phyloP scores from a whole-genome alignment of 768 basidiomycete species.

The Tephrocybe sp. region DNA sequence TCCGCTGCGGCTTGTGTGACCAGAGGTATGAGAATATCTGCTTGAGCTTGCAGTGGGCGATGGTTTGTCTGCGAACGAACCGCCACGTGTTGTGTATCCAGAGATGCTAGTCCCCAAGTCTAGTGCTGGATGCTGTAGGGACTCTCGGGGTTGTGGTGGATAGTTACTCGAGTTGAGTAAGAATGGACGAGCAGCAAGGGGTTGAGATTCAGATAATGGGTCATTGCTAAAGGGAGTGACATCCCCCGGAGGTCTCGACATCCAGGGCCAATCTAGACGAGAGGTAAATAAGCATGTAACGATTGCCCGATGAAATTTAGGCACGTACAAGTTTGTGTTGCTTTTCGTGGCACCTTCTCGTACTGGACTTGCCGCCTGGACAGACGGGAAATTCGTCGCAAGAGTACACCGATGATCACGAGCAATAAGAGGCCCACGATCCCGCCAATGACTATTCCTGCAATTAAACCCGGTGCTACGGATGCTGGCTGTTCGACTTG shows the following conservation, averaged over 20 bases:
- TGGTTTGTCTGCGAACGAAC: slow-evolving; percentile 6
- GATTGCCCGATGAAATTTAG: neutral
- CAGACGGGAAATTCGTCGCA: neutral
- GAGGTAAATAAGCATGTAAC: neutral
- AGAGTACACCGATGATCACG: neutral
- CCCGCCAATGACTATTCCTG: neutral
- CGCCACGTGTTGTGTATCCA: slow-evolving; percentile 1
- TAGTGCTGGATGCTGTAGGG: neutral
- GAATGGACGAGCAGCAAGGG: slow-evolving; percentile 4
- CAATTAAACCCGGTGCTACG: neutral
- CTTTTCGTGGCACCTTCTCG: slow-evolving; percentile 3
- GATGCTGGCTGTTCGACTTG: neutral
- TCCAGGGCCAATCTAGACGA: slow-evolving; percentile 9
- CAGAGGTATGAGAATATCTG: neutral
- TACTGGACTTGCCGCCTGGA: neutral
- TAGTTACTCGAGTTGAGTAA: neutral
- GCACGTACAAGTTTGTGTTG: neutral
- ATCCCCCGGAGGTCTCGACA: neutral
- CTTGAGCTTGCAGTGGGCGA: neutral
- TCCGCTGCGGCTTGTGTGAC: neutral
- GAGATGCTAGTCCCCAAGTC: neutral
- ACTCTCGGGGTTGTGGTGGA: neutral
- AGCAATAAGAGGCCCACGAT: neutral
- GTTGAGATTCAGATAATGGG: slow-evolving; percentile 1
- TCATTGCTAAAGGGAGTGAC: slow-evolving; percentile 4